A percentile compares a stretch with the other conserved stretches of the same genome.
phyloP scores from a whole-genome alignment of 2,329 filamentous ascomycete genomes.

The Hypoxylon sp. region DNA sequence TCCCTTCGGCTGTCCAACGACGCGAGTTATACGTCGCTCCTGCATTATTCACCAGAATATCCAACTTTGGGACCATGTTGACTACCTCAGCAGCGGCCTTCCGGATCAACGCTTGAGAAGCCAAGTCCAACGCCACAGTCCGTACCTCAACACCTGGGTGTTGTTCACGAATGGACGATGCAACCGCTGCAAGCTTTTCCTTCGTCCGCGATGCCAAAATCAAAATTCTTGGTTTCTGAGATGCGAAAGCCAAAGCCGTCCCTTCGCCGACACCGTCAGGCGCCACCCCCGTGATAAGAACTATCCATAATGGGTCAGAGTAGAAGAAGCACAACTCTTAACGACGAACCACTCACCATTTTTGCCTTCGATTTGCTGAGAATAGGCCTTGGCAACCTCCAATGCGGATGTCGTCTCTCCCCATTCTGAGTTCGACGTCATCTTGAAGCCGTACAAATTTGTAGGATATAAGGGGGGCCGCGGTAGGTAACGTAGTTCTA shows the following conservation, averaged over 20 bases:
- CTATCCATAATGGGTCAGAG: no score
- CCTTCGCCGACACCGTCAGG: conserved; percentile 53
- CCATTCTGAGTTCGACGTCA: conserved; percentile 45
- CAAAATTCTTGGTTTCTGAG: conserved; percentile 53
- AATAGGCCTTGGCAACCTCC: conserved; percentile 47
- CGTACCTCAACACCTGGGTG: conserved; percentile 49
- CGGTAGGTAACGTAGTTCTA: neutral
- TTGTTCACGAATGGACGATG: conserved; percentile 47
- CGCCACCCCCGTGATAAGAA: conserved; percentile 54
- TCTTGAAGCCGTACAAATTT: no score
- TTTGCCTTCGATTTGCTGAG: conserved; percentile 38
- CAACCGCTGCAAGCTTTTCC: conserved; percentile 53
- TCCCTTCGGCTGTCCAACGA: conserved; percentile 52
- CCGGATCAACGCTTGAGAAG: conserved; percentile 49
- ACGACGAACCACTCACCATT: conserved; percentile 39
- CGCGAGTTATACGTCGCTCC: conserved; percentile 50
- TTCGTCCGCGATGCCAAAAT: conserved; percentile 56
- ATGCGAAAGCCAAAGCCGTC: conserved; percentile 54
- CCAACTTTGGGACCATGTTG: conserved; percentile 46
- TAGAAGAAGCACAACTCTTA: no score
- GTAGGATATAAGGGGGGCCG: neutral
- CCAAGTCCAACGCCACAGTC: conserved; percentile 49
- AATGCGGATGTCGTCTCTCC: conserved; percentile 47
- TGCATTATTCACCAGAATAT: conserved; percentile 56
- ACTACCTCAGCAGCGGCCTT: conserved; percentile 49